Base-by-base conservation (phyloP, 495 filamentous ascomycete species). In the Lasiosphaeria miniovina region DNA sequence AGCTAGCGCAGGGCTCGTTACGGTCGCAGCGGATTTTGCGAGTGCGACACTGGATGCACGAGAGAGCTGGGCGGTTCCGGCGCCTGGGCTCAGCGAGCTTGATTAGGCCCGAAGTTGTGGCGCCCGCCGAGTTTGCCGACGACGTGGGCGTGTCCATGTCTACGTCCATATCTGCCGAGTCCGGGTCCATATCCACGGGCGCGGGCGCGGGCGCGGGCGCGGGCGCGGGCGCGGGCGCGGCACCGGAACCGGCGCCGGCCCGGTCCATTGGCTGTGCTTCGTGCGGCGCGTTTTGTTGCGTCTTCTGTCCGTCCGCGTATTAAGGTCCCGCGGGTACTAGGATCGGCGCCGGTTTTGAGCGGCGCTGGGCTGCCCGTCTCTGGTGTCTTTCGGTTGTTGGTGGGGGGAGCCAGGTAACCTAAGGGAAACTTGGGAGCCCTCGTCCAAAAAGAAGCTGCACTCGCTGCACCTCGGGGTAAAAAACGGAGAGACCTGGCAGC, bases 21-120 rank as follows among this genome's bases (percentile, higher is more conserved):
- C 76, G 77, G 58, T 84, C 80, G 68, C 81, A 85, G 43, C 77
- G 81, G 58, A 85, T 80, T 68, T 84, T 85, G 52, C 80, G 79
- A 10, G 73, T 81, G 11, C 78, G 67, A 64, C 82, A 84, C 54
- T 79, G 80, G 38, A 81, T 68, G 62, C 80, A 84, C 3, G 81
- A 80, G 33, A 77, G 68, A 31, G 78, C 75, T 4, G 76, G 77
- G 6, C 76, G 68, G 46, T 77, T 74, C 36, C 77, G 75, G 11
- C 75, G 69, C 55, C 69, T 57, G 34, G 68, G 67, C 55, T 70
- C 63, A 4, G 57, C 4, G 54, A 66, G 36, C 17, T 48, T 50
- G 55, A 14, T 36, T n/a, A 14, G 6, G 12, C 12, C 15, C 3
- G 24, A 15, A 15, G 32, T 49, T 4, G 24, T 24, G 8, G n/a